Evolutionary conservation across 139 green algal genomes (phyloP).

Genomic region (Haematococcus lacustris): DNA sequence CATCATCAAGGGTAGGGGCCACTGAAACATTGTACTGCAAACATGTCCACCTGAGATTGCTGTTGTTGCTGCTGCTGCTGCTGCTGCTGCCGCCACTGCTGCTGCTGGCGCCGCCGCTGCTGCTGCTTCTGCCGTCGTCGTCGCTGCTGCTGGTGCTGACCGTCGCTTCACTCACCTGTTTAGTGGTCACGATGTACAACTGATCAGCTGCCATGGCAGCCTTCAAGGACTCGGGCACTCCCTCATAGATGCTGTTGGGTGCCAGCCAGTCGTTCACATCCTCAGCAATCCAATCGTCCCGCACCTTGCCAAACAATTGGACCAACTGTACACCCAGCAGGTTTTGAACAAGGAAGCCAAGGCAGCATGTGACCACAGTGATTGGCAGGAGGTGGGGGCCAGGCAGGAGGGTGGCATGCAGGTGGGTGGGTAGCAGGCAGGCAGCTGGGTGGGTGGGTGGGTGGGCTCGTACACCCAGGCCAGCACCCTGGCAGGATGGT

Average conservation of each 20-base stretch:
- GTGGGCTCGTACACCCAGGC: no score
- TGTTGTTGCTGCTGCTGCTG: no score
- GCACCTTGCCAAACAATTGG: slow-evolving; percentile 78
- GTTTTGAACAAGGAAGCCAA: not conserved
- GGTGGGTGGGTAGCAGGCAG: not conserved
- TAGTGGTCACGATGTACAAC: slow-evolving; percentile 98
- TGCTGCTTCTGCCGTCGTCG: no score
- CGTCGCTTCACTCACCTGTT: slow-evolving; percentile 71
- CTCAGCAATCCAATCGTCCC: slow-evolving; percentile 87
- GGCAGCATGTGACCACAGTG: not conserved
- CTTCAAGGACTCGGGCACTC: slow-evolving; percentile 62
- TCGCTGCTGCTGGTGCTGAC: no score
- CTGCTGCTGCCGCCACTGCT: no score
- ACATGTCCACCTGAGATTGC: no score
- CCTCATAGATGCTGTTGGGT: slow-evolving; percentile 89
- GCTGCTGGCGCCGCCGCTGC: no score
- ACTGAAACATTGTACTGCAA: no score
- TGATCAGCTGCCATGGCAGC: slow-evolving; percentile 44
- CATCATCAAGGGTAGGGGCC: no score
- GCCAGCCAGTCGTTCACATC: slow-evolving; percentile 88
- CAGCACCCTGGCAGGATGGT: no score
- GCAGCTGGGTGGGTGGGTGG: not conserved
- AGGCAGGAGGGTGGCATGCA: not conserved
- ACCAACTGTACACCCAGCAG: slow-evolving; percentile 58
- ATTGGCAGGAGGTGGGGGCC: no score